Evolutionary conservation across 2,329 filamentous ascomycete species (phyloP).

Genomic region (Passalora sequoiae): DNA sequence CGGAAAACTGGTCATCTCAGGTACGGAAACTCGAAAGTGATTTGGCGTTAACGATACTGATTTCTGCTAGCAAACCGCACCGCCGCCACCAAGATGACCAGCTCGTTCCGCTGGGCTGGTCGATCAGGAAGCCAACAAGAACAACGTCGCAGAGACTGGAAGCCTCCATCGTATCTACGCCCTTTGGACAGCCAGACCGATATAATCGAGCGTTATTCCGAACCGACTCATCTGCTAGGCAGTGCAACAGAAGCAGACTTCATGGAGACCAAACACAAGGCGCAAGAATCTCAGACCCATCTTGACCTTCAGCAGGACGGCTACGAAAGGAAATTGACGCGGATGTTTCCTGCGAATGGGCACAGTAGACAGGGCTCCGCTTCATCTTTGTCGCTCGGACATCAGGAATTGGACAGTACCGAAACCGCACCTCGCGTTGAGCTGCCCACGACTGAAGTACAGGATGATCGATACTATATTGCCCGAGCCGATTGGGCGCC

Average conservation of each 20-base stretch:
- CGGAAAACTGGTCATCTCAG: neutral
- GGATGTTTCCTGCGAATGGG: neutral
- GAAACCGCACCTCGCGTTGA: neutral
- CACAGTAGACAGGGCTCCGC: too few species aligned
- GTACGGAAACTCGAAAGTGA: too few species aligned
- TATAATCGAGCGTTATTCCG: constrained; percentile 4
- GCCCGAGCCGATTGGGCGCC: neutral
- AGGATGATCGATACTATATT: constrained; percentile 3
- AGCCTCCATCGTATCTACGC: neutral
- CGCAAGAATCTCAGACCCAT: neutral
- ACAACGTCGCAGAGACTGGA: constrained; percentile 1
- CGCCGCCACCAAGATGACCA: neutral
- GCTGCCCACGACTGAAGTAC: neutral
- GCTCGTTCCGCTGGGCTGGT: constrained; percentile 3
- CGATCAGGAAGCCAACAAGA: neutral
- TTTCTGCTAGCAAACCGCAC: constrained; percentile 1
- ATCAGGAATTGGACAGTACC: neutral
- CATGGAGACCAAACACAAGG: neutral
- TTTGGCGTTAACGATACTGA: too few species aligned
- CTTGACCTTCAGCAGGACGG: neutral
- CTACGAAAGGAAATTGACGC: neutral
- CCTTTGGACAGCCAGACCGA: neutral
- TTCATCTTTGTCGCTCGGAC: neutral
- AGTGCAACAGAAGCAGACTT: constrained; percentile 2
- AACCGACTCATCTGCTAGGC: constrained; percentile 1